A percentile compares a stretch with the other conserved stretches of the same genome.
These are phyloP conservation scores for Komagataella pastoris DNA, from an alignment of 805 yeast genomes.

Conservation along the genomic window DNA sequence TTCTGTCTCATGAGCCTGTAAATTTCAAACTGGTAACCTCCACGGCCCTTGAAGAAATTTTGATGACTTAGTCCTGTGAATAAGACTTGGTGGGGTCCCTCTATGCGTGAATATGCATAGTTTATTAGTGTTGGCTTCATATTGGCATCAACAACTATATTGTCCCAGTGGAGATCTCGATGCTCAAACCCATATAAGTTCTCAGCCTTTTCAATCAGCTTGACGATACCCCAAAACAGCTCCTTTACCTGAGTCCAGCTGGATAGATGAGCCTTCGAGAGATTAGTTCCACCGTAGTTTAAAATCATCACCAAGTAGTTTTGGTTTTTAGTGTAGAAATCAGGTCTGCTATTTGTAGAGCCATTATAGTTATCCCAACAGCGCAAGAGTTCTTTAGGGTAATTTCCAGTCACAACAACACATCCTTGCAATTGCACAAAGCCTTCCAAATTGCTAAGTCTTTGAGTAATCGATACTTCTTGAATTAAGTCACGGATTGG, in stretches of 20 bases:
- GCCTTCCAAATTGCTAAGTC: slow-evolving; percentile 26
- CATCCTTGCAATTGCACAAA: slow-evolving; percentile 29
- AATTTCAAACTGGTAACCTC: slow-evolving; percentile 49
- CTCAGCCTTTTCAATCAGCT: slow-evolving; percentile 39
- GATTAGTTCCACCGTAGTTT: slow-evolving; percentile 27
- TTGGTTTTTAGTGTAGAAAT: slow-evolving; percentile 18
- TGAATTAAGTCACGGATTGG: slow-evolving; percentile 27
- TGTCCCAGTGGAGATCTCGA: slow-evolving; percentile 58
- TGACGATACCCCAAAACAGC: slow-evolving; percentile 41
- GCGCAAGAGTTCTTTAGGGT: slow-evolving; percentile 24
- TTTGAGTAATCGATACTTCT: slow-evolving; percentile 29
- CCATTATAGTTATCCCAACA: slow-evolving; percentile 28
- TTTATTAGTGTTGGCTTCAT: slow-evolving; percentile 30
- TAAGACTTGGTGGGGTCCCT: slow-evolving; percentile 15
- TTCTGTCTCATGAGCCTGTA: slow-evolving; percentile 40
- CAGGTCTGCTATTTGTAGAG: slow-evolving; percentile 23
- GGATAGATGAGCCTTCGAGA: slow-evolving; percentile 26
- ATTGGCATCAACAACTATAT: slow-evolving; percentile 31
- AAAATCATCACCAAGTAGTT: slow-evolving; percentile 21
- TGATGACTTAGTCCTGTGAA: slow-evolving; percentile 55
- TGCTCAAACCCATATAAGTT: slow-evolving; percentile 46
- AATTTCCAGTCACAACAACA: slow-evolving; percentile 30
- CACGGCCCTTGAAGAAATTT: slow-evolving; percentile 42
- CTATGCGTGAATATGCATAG: slow-evolving; percentile 39
- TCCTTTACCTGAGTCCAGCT: slow-evolving; percentile 23